Evolutionary conservation across 495 filamentous ascomycete species (phyloP), one percentile per base, ranked within the genome.

Genomic region (Podospora appendiculata): DNA sequence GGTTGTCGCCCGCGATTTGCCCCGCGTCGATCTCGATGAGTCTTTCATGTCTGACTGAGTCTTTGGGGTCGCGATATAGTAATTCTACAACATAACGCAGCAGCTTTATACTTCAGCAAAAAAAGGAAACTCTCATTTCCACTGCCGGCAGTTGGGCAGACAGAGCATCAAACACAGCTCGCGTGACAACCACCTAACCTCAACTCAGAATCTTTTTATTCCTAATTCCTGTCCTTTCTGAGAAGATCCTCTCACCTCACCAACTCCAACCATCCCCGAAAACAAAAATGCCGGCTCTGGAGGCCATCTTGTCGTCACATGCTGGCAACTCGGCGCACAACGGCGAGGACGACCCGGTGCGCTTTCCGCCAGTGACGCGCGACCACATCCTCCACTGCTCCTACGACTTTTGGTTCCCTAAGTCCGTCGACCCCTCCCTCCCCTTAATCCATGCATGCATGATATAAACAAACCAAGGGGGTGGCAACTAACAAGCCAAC

Each of bases 301-400:
- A 66, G 35, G 11, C 52, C 6, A 47, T 10, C 7, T 32, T 48
- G 11, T 14, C 59, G 7, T 41, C 54, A 19, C 55, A 57, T 33
- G 48, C 51, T 6, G 32, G 41, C 54, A 48, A 6, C 6, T n/a
- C n/a, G n/a, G n/a, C n/a, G 44, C 45, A 40, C 11, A 17, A 25
- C 32, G 48, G 32, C 34, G 35, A 49, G 11, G 54, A 46, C 7
- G 47, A 34, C 19, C 54, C 60, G n/a, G 79, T 88, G 32, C 86
- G 81, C 38, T 97, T 97, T 59, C 85, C 87, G 12, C 89, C 89
- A 3, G 78, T 96, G 41, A 87, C 83, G 6, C 81, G 83, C 58
- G 79, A 84, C 25, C 93, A 98, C 61, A 94, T 98, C 58, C 69
- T 95, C 36, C 82, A 96, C 67, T 98, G 93, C 71, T 93, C 93